phyloP scores from a whole-genome alignment of 805 yeast species.

The Teunomyces panamensis region DNA sequence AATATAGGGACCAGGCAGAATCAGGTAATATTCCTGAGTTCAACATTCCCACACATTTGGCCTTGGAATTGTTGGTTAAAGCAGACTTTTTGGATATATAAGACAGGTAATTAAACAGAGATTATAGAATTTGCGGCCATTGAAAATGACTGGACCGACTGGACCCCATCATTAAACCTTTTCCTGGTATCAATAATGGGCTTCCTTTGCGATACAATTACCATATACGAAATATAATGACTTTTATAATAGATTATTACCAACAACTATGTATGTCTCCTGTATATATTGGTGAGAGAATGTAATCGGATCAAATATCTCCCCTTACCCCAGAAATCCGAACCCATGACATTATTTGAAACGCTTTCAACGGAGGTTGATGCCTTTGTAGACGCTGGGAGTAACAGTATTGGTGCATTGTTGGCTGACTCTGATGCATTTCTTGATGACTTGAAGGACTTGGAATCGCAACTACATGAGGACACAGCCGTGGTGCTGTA shows the following conservation, averaged over 20 bases:
- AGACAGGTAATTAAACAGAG: neutral
- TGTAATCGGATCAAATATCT: neutral
- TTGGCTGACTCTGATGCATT: conserved; percentile 21
- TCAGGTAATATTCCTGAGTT: conserved; percentile 74
- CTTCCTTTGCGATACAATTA: too few relatives aligned
- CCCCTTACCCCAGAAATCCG: conserved; percentile 10
- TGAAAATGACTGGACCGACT: too few relatives aligned
- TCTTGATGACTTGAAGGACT: conserved; percentile 19
- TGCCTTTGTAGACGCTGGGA: conserved; percentile 21
- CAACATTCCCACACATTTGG: conserved; percentile 90
- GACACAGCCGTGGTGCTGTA: neutral
- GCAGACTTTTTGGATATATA: conserved; percentile 82
- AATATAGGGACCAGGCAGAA: conserved; percentile 55
- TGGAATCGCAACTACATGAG: conserved; percentile 22
- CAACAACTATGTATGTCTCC: neutral
- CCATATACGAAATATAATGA: too few relatives aligned
- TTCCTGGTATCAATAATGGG: too few relatives aligned
- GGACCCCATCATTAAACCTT: too few relatives aligned
- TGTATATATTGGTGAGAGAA: neutral
- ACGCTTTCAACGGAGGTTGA: conserved; percentile 26
- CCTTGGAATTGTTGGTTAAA: conserved; percentile 85
- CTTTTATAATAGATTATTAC: too few relatives aligned
- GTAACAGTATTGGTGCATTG: conserved; percentile 16
- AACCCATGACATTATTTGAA: conserved; percentile 17
- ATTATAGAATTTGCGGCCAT: neutral